Base-by-base conservation (phyloP, 1,284 basidiomycete genomes). In the Farysia itapuensis region DNA sequence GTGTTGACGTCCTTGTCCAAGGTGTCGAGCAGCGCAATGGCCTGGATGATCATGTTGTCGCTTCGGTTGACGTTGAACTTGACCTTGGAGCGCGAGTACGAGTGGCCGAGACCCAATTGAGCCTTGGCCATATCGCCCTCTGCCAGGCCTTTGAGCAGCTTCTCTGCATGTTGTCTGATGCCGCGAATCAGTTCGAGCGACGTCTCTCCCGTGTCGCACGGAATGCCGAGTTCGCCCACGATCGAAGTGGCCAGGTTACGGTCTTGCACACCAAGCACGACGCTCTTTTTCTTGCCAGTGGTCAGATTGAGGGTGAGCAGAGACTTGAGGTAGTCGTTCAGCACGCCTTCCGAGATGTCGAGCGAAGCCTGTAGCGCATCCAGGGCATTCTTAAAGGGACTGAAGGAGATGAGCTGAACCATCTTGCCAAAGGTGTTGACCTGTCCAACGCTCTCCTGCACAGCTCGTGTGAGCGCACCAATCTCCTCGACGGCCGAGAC, bases 41-140 rank as follows among this genome's bases (percentile, higher is more conserved):
- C 94, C 80, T 98, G 95, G 75, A 98, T 98, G 81, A 99, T 98
- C 94, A 99, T 99, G 82, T 98, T 99, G 82, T 99, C 94, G 59
- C 90, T 87, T 64, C 94, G 84, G 84, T 98, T 97, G 67, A 97
- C 94, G 82, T 98, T 98, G 86, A 98, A 98, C 79, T 75, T 75
- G 70, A 98, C 88, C 79, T 98, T 98, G 49, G 93, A 89, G 66
- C 94, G 87, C 23, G 92, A 97, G 82, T 95, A 97, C 16, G 90
- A 90, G 83, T 99, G 94, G 38, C 94, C 94, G 37, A 98, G 84
- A 78, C 94, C 94, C 65, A 99, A 87, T 57, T 75, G 72, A 13
- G 95, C 91, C 75, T 93, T 90, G 50, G 82, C 84, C 56, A 97
- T 82, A 82, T 98, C 95, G 64, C 88, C 89, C 44, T 84, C 83